Evolutionary conservation across 2,329 filamentous ascomycete species (phyloP).

Genomic region (Thielaviopsis musarum): DNA sequence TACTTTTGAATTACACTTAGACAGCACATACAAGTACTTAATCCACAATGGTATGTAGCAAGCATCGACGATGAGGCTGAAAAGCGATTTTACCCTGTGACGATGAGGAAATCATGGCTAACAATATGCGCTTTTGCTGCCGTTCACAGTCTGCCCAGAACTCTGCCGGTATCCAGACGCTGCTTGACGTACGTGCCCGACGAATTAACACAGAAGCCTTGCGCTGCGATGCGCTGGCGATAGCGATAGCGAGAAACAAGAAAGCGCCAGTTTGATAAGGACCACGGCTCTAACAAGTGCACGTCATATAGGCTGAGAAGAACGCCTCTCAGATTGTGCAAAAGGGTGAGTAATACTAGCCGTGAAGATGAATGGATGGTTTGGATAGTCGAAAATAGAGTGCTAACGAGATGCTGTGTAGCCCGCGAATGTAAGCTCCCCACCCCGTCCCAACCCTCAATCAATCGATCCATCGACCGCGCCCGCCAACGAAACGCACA

Average conservation of each 20-base stretch:
- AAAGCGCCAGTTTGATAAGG: neutral
- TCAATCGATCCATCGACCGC: neutral
- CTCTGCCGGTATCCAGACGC: constrained; percentile 93
- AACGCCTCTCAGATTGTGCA: constrained; percentile 99
- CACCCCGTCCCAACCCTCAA: constrained; percentile 4
- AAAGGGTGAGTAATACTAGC: constrained; percentile 47
- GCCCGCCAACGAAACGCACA: neutral
- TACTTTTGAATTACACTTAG: neutral
- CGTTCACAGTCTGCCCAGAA: constrained; percentile 75
- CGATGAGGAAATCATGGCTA: neutral
- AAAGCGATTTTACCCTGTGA: neutral
- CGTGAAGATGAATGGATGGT: neutral
- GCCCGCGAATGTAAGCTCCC: constrained; percentile 67
- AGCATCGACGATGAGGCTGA: neutral
- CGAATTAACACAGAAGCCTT: neutral
- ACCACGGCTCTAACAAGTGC: neutral
- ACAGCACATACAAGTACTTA: neutral
- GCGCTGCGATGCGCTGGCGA: neutral
- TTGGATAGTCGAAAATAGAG: too few relatives aligned
- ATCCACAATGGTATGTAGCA: neutral
- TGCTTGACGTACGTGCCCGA: constrained; percentile 67
- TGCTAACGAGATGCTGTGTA: constrained; percentile 20
- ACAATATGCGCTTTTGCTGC: neutral
- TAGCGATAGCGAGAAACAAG: neutral
- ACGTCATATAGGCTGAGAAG: constrained; percentile 60